Evolutionary conservation across 2,329 filamentous ascomycete species (phyloP).

Genomic region (Colletotrichum aenigma): DNA sequence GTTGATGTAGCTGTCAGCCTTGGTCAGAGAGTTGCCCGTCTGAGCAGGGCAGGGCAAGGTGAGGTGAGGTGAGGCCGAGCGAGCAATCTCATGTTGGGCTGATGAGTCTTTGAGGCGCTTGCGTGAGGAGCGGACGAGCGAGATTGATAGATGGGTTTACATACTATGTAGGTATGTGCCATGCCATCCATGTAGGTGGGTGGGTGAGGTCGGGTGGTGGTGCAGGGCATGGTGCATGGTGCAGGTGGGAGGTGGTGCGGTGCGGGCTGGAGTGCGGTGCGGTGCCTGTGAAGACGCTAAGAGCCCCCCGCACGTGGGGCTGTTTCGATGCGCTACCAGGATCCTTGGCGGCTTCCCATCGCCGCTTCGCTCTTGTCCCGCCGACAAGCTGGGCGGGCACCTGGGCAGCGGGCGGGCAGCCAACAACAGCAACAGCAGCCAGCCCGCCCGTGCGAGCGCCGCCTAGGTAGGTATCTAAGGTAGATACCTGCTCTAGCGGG

Average conservation of each 20-base stretch:
- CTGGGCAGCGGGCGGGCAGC: not conserved
- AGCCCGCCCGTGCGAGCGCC: not conserved
- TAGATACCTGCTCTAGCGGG: not conserved
- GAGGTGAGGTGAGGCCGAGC: not conserved
- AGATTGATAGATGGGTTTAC: not conserved
- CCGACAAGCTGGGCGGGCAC: not conserved
- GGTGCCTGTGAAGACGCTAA: not conserved
- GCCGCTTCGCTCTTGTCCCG: not conserved
- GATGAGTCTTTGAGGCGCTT: not conserved
- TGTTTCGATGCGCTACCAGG: constrained; percentile 22
- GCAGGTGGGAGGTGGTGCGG: not conserved
- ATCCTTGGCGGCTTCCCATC: not conserved
- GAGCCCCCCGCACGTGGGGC: constrained; percentile 18
- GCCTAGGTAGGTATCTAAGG: not conserved
- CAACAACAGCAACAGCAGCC: no score
- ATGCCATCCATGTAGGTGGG: not conserved
- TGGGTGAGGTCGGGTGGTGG: not conserved
- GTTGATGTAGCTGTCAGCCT: not conserved
- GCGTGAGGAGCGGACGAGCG: not conserved
- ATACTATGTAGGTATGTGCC: not conserved
- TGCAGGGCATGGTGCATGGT: not conserved
- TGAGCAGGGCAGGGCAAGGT: not conserved
- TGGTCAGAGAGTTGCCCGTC: not conserved
- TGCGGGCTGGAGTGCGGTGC: not conserved
- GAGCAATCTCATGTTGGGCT: not conserved